Conservation (phyloP, 352 stramenopile genomes). For the Phytophthora aleatoria region DNA sequence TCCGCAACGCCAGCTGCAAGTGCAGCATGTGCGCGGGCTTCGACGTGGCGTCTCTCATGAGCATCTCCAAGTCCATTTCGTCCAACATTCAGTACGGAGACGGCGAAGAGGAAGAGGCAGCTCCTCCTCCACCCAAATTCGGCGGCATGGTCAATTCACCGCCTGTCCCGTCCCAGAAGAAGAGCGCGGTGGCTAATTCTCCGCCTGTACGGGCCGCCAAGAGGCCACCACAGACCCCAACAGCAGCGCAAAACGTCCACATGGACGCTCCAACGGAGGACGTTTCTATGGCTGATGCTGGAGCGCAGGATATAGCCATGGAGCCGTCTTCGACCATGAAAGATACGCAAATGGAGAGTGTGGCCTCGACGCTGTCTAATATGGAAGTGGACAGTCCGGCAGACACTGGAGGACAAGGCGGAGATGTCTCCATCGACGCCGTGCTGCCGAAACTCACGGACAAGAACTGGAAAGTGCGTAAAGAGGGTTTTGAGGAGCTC, state of each 20-base stretch:
- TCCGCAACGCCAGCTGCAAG: slow-evolving; percentile 88
- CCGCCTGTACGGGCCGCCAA: slow-evolving; percentile 28
- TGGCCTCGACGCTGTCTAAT: slow-evolving; percentile 30
- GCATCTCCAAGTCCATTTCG: slow-evolving; percentile 81
- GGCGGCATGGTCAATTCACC: slow-evolving; percentile 56
- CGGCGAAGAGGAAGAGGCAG: slow-evolving; percentile 36
- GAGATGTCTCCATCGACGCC: slow-evolving; percentile 37
- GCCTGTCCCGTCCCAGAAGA: slow-evolving; percentile 25
- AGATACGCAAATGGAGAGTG: slow-evolving; percentile 37
- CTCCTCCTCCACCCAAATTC: slow-evolving; percentile 32
- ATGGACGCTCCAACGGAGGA: slow-evolving; percentile 31
- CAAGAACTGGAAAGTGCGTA: slow-evolving; percentile 89
- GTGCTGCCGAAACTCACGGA: slow-evolving; percentile 67
- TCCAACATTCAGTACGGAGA: slow-evolving; percentile 78
- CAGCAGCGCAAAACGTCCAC: slow-evolving; percentile 5
- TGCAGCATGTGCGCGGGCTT: slow-evolving; percentile 84
- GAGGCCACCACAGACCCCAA: slow-evolving; percentile 1
- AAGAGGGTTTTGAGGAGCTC: slow-evolving; percentile 80
- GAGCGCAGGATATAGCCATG: slow-evolving; percentile 10
- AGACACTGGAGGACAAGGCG: slow-evolving; percentile 8
- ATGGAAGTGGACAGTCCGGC: slow-evolving; percentile 32
- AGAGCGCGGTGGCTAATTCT: slow-evolving; percentile 47
- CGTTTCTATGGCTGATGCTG: slow-evolving; percentile 27
- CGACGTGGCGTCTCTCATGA: slow-evolving; percentile 76
- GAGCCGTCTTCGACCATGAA: slow-evolving; percentile 10